Evolutionary conservation across 2,329 filamentous ascomycete genomes (phyloP).

Genomic region (Trichoderma afroharzianum): DNA sequence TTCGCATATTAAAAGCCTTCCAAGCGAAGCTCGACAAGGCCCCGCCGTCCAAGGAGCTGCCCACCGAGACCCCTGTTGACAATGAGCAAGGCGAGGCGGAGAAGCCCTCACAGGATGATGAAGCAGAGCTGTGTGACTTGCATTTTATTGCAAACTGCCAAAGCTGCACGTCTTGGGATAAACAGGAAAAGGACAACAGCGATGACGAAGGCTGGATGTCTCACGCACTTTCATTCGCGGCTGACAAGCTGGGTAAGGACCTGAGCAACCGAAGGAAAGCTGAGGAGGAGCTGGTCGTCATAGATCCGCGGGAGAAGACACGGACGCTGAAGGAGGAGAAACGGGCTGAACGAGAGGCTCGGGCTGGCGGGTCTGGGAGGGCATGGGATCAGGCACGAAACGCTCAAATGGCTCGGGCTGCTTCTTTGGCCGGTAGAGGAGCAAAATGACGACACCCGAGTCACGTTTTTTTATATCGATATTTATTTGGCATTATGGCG

Average conservation of each 20-base stretch:
- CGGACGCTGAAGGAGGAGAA: slow-evolving; percentile 66
- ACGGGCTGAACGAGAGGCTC: slow-evolving; percentile 54
- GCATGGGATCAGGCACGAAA: slow-evolving; percentile 58
- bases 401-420: slow-evolving; percentile 51
- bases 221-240: slow-evolving; percentile 80
- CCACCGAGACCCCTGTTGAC: slow-evolving; percentile 37
- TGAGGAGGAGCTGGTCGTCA: slow-evolving; percentile 86
- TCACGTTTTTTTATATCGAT: not conserved
- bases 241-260: slow-evolving; percentile 88
- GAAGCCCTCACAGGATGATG: slow-evolving; percentile 49
- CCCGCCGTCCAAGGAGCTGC: slow-evolving; percentile 38
- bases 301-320: slow-evolving; percentile 84
- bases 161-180: slow-evolving; percentile 83
- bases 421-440: slow-evolving; percentile 54
- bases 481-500: not conserved
- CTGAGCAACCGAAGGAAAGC: slow-evolving; percentile 86
- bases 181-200: slow-evolving; percentile 55
- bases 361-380: slow-evolving; percentile 50
- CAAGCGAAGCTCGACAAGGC: slow-evolving; percentile 67
- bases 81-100: slow-evolving; percentile 29
- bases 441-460: slow-evolving; percentile 43
- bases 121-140: slow-evolving; percentile 78
- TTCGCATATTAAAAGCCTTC: slow-evolving; percentile 76
- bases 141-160: slow-evolving; percentile 97
- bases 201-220: slow-evolving; percentile 77